Conservation (phyloP, 2,329 filamentous ascomycete species). For the Botrytis elliptica region DNA sequence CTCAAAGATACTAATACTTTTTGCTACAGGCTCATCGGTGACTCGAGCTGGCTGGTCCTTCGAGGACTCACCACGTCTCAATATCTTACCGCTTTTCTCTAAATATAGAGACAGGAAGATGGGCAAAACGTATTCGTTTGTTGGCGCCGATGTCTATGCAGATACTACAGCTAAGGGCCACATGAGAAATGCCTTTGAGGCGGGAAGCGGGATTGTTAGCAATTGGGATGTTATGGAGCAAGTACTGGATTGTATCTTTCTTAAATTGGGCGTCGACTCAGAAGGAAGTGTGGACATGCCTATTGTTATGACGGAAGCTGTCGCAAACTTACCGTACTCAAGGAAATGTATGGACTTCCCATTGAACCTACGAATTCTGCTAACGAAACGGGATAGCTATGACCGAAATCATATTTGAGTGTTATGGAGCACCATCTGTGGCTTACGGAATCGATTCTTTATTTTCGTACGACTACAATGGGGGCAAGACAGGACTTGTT, state of each 20-base stretch:
- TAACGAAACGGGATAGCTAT: constrained; percentile 62
- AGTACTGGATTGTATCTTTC: constrained; percentile 87
- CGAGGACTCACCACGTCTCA: constrained; percentile 75
- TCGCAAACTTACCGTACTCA: constrained; percentile 87
- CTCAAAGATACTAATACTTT: constrained; percentile 23
- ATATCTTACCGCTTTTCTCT: constrained; percentile 85
- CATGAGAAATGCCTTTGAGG: constrained; percentile 86
- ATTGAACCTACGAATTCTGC: constrained; percentile 20
- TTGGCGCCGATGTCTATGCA: constrained; percentile 88
- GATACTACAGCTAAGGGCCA: constrained; percentile 92
- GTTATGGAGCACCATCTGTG: constrained; percentile 84
- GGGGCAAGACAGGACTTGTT: constrained; percentile 78
- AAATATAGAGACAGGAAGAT: constrained; percentile 94
- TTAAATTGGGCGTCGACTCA: constrained; percentile 86
- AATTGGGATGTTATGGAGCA: constrained; percentile 99
- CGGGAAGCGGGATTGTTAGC: constrained; percentile 84
- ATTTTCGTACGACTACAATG: constrained; percentile 91
- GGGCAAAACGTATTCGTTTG: constrained; percentile 86
- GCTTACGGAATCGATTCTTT: constrained; percentile 95
- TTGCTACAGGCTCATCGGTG: constrained; percentile 69
- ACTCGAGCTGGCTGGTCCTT: constrained; percentile 97
- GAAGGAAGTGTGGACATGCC: constrained; percentile 78
- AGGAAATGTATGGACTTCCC: constrained; percentile 67
- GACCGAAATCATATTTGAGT: constrained; percentile 97
- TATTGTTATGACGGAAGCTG: constrained; percentile 91